These are phyloP conservation scores for Pythium rishiriense DNA, from an alignment of 352 stramenopile species.

Conservation along the genomic window DNA sequence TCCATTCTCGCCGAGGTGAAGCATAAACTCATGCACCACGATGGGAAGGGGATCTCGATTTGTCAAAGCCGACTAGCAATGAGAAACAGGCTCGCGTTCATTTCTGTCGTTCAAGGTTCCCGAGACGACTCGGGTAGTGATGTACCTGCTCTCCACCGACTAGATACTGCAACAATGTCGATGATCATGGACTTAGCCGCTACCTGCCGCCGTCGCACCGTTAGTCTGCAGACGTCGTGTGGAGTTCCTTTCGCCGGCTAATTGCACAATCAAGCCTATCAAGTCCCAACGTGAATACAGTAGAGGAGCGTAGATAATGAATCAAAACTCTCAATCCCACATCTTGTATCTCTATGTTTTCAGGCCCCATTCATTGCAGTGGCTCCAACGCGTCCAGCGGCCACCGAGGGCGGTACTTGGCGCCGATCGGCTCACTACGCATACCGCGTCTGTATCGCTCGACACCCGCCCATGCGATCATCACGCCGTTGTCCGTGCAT, in stretches of 20 bases:
- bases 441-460: conserved; percentile 58
- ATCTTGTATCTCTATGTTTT: not conserved
- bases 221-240: not conserved
- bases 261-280: not conserved
- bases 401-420: conserved; percentile 77
- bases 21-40: not conserved
- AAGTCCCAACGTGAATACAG: too few species aligned
- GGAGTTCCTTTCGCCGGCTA: too few species aligned
- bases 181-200: not conserved
- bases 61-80: not conserved
- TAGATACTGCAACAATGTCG: not conserved
- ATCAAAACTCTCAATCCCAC: too few species aligned
- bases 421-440: conserved; percentile 48
- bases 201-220: not conserved
- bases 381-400: conserved; percentile 64
- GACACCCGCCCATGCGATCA: conserved; percentile 94
- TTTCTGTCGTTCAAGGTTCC: not conserved
- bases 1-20: not conserved
- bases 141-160: not conserved
- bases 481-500: conserved; percentile 98
- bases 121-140: not conserved
- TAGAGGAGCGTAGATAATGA: too few species aligned
- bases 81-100: not conserved
- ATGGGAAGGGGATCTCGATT: not conserved
- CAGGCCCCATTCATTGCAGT: conserved; percentile 17